phyloP scores from a whole-genome alignment of 352 stramenopile species.

The Peronospora farinosa region DNA sequence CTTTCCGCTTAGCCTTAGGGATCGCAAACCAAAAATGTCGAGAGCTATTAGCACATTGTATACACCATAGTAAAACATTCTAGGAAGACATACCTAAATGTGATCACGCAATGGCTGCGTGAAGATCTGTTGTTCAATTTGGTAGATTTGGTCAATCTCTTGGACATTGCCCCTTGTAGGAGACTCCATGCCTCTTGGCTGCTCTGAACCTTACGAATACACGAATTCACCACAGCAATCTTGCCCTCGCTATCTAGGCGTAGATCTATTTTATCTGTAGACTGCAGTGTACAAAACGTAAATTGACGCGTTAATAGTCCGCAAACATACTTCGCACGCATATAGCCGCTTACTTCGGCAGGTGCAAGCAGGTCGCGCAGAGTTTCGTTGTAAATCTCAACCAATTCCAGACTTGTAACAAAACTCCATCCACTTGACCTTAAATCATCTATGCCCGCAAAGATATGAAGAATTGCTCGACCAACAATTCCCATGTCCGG shows the following conservation, averaged over 20 bases:
- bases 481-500: slow-evolving; percentile 75
- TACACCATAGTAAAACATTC: not conserved
- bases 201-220: slow-evolving; percentile 43
- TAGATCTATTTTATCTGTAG: slow-evolving; percentile 62
- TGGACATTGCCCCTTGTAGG: slow-evolving; percentile 50
- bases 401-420: slow-evolving; percentile 70
- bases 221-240: slow-evolving; percentile 57
- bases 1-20: slow-evolving; percentile 46
- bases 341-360: slow-evolving; percentile 32
- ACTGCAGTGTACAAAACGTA: slow-evolving; percentile 21
- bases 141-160: slow-evolving; percentile 72
- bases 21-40: not conserved
- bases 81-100: slow-evolving; percentile 48
- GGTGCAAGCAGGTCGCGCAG: slow-evolving; percentile 88
- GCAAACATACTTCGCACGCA: not conserved
- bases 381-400: slow-evolving; percentile 98
- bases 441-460: slow-evolving; percentile 54
- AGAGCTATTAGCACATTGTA: not conserved
- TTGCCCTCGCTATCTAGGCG: slow-evolving; percentile 67
- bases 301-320: slow-evolving; percentile 1
- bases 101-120: slow-evolving; percentile 80
- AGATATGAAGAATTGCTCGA: slow-evolving; percentile 75
- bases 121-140: slow-evolving; percentile 85
- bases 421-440: slow-evolving; percentile 70
- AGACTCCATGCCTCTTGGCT: slow-evolving; percentile 63